A percentile compares a stretch with the other conserved stretches of the same genome.
phyloP scores from a whole-genome alignment of 495 filamentous ascomycete genomes.

The Aspergillus ostianus region DNA sequence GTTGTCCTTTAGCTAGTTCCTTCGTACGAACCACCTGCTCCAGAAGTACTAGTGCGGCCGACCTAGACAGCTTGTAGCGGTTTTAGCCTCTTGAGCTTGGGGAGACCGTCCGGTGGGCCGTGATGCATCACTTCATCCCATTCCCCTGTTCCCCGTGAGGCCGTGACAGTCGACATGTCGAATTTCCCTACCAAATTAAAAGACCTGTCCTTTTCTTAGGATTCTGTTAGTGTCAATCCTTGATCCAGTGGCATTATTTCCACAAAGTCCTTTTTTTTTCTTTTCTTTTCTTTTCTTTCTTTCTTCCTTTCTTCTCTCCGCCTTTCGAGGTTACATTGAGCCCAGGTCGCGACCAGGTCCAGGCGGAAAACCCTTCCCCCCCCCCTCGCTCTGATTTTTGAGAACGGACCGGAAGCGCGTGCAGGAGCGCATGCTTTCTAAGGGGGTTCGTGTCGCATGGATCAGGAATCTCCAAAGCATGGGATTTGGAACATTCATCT shows the following conservation, averaged over 20 bases:
- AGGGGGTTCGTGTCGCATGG: not conserved
- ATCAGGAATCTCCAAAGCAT: not conserved
- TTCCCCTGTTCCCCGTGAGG: slow-evolving; percentile 8
- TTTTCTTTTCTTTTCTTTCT: not conserved
- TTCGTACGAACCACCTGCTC: no score
- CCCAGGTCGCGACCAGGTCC: no score
- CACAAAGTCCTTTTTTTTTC: no score
- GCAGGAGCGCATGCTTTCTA: not conserved
- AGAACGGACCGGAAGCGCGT: not conserved
- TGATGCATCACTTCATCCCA: slow-evolving; percentile 9
- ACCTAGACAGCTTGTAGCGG: not conserved
- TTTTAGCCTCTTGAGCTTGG: not conserved
- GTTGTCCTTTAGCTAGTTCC: no score
- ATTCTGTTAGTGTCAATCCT: not conserved
- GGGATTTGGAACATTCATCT: not conserved
- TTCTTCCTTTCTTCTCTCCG: not conserved
- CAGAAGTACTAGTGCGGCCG: not conserved
- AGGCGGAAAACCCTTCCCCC: no score
- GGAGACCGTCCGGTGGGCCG: slow-evolving; percentile 7
- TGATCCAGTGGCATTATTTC: not conserved
- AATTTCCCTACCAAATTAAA: no score
- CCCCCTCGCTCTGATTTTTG: not conserved
- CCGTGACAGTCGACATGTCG: slow-evolving; percentile 17
- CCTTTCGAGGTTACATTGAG: no score
- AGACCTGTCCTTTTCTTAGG: no score